Evolutionary conservation across 2,329 filamentous ascomycete species (phyloP).

Genomic region (Arthroderma sp.): DNA sequence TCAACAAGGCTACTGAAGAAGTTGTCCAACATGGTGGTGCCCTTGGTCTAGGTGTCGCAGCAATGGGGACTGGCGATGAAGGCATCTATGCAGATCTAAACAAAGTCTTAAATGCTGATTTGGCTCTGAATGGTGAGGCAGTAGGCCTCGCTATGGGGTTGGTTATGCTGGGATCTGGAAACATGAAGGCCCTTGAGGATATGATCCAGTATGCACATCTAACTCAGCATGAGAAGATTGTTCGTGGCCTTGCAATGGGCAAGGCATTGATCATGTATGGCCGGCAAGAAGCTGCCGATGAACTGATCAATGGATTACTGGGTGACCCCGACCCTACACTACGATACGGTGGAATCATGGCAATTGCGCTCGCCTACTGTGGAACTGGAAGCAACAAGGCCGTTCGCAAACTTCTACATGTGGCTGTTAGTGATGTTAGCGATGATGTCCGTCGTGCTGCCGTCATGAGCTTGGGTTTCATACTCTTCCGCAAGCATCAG

Average conservation of each 20-base stretch:
- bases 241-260: constrained; percentile 84
- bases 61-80: constrained; percentile 89
- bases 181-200: constrained; percentile 80
- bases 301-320: constrained; percentile 83
- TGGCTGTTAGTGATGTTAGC: constrained; percentile 94
- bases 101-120: constrained; percentile 80
- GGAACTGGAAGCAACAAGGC: constrained; percentile 98
- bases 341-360: constrained; percentile 95
- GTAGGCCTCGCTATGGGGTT: constrained; percentile 93
- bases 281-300: constrained; percentile 85
- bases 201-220: constrained; percentile 98
- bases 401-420: constrained; percentile 85
- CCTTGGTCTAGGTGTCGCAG: constrained; percentile 86
- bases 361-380: constrained; percentile 94
- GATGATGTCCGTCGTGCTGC: constrained; percentile 93
- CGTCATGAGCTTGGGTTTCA: constrained; percentile 96
- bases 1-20: constrained; percentile 47
- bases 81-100: constrained; percentile 86
- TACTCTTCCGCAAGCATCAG: constrained; percentile 92
- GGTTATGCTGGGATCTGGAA: constrained; percentile 97
- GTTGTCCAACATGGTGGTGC: constrained; percentile 96
- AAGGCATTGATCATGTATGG: constrained; percentile 99
- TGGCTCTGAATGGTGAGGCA: constrained; percentile 90
- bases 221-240: constrained; percentile 97
- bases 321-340: constrained; percentile 88